These are phyloP conservation scores for Chaetomium sp. DNA, from an alignment of 2,329 filamentous ascomycete genomes.

Conservation along the genomic window DNA sequence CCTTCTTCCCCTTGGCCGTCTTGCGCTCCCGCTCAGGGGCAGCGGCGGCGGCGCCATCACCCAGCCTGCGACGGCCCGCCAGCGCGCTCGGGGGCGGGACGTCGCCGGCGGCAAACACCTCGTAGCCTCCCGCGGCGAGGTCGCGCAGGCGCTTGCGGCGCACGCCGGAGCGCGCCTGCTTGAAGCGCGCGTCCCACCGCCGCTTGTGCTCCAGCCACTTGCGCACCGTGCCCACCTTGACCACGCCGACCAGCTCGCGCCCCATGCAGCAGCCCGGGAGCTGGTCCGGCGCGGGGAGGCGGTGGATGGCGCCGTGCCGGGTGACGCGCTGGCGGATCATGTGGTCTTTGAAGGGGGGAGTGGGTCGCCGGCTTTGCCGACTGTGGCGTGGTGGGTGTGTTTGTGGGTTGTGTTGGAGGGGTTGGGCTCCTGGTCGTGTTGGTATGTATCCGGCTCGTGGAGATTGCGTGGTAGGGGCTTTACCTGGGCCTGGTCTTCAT, in stretches of 20 bases:
- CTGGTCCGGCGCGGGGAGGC: slow-evolving; percentile 64
- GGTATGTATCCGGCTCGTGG: slow-evolving; percentile 21
- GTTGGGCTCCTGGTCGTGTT: not conserved
- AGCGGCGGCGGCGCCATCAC: too few species aligned
- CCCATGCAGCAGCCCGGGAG: slow-evolving; percentile 67
- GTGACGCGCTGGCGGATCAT: slow-evolving; percentile 93
- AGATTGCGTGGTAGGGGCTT: not conserved
- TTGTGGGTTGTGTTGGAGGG: slow-evolving; percentile 25
- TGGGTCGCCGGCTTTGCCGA: slow-evolving; percentile 85
- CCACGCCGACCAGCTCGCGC: slow-evolving; percentile 68
- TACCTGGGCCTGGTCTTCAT: slow-evolving; percentile 28
- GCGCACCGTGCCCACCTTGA: slow-evolving; percentile 76
- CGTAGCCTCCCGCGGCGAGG: slow-evolving; percentile 63
- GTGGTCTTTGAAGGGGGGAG: slow-evolving; percentile 77
- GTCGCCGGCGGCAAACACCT: slow-evolving; percentile 71
- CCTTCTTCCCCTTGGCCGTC: slow-evolving; percentile 44
- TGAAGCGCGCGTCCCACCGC: slow-evolving; percentile 73
- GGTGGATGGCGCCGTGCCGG: slow-evolving; percentile 72
- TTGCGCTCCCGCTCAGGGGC: slow-evolving; percentile 48
- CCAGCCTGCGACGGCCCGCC: slow-evolving; percentile 65
- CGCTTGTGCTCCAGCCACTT: slow-evolving; percentile 80
- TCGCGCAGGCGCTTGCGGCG: slow-evolving; percentile 75
- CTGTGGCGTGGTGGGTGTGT: slow-evolving; percentile 33
- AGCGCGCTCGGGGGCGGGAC: slow-evolving; percentile 81
- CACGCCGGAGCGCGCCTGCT: slow-evolving; percentile 67